Percentiles rank a stretch among this genome's conserved stretches.
phyloP scores from a whole-genome alignment of 106 monocot species.

The Allium sativum region DNA sequence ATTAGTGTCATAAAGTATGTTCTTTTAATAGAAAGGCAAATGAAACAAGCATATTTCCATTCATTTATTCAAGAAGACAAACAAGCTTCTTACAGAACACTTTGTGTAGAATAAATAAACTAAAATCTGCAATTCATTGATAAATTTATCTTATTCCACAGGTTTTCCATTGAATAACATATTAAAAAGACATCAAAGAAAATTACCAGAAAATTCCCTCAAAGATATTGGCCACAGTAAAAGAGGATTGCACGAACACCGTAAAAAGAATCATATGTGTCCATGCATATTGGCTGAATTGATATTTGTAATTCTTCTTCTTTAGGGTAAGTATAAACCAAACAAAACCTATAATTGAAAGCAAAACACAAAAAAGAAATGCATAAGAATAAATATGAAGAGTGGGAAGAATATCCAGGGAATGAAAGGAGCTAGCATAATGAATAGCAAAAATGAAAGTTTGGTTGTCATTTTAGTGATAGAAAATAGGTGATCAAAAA shows the following conservation, averaged over 20 bases:
- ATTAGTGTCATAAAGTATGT: too few relatives aligned
- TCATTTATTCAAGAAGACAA: neutral
- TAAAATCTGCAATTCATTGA: neutral
- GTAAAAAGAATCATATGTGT: slow-evolving; percentile 73
- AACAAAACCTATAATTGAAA: slow-evolving; percentile 48
- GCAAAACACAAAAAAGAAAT: too few relatives aligned
- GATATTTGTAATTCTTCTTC: slow-evolving; percentile 85
- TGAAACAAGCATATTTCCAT: neutral
- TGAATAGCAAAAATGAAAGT: too few relatives aligned
- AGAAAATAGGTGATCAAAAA: too few relatives aligned
- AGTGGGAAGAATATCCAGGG: too few relatives aligned
- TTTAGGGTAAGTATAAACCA: slow-evolving; percentile 95
- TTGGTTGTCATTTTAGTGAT: too few relatives aligned
- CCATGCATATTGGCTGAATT: slow-evolving; percentile 78
- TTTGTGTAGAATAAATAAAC: neutral
- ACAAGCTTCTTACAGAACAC: neutral
- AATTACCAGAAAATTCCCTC: slow-evolving; percentile 98
- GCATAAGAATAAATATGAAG: too few relatives aligned
- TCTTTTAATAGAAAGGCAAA: neutral
- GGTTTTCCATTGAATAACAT: neutral
- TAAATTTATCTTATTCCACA: too few relatives aligned
- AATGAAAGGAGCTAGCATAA: too few relatives aligned
- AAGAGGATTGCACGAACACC: slow-evolving; percentile 74
- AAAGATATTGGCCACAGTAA: slow-evolving; percentile 89
- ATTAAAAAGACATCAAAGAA: neutral